Evolutionary conservation across 257 asterid species (phyloP).

Genomic region (Leonotis leonurus): DNA sequence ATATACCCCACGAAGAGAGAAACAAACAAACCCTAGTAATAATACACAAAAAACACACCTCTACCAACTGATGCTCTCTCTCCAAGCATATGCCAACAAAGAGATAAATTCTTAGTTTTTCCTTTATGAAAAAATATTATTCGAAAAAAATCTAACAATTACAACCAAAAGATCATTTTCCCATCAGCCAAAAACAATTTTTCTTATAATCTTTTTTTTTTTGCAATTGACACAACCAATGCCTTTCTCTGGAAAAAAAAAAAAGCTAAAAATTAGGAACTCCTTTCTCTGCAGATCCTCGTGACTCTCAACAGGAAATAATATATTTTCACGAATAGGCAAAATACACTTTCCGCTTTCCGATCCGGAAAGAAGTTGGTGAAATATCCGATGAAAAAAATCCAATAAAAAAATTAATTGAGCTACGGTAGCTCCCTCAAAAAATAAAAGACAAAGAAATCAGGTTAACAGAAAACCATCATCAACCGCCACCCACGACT

Average conservation of each 20-base stretch:
- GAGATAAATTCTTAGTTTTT: neutral
- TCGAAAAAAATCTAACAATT: neutral
- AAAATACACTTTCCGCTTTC: neutral
- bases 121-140: slow-evolving; percentile 1
- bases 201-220: neutral
- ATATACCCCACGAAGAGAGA: neutral
- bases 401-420: neutral
- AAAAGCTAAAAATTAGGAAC: neutral
- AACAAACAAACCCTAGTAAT: slow-evolving; percentile 1
- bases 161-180: neutral
- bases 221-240: neutral
- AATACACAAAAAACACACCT: neutral
- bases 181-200: neutral
- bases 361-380: slow-evolving; percentile 5
- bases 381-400: neutral
- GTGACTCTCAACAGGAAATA: neutral
- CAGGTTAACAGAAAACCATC: neutral
- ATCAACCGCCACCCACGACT: neutral
- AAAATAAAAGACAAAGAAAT: neutral
- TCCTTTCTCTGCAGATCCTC: neutral
- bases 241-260: neutral
- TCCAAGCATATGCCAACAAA: slow-evolving; percentile 13
- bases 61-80: neutral
- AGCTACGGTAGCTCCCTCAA: neutral
- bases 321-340: neutral